Base-by-base conservation (phyloP, 129 eudicot genomes). In the Heracleum sosnowskyi region DNA sequence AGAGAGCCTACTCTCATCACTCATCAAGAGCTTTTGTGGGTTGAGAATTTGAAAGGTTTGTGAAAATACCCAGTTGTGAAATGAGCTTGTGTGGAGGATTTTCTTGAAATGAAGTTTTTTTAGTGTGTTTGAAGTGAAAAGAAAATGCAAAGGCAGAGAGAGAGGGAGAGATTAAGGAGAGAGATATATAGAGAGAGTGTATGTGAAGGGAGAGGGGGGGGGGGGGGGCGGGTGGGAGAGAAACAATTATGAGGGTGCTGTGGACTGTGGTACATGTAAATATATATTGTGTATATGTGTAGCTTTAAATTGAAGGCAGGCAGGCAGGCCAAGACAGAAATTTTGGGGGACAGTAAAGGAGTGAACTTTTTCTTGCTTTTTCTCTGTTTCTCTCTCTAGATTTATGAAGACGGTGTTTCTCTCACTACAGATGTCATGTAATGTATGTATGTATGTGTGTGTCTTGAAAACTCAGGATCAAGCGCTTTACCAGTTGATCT, bases 1-100 rank as follows among this genome's bases (percentile, higher is more conserved):
- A 83, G 91, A 88, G 91, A 88, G 91, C 91, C 91, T 69, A 82
- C 91, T 85, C 87, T 78, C 81, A 60, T 83, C 84, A 81, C 84
- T 81, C 91, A 88, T 88, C 86, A 77, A 84, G 83, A 76, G 26
- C 68, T 51, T 24, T 49, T 16, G 15, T 47, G 34, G n/a, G 41
- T 1, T 47, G 39, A 39, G 34, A 78, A 34, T 57, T 37, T 4
- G 10, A 10, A 18, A 20, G 77, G 40, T 69, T 76, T 69, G 70
- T 51, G 69, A 57, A 26, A 77, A 45, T 63, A 45, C 45, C 42
- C 66, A 37, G 40, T 12, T 40, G 24, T 40, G 51, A 33, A 73
- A 69, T 17, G 64, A 39, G 22, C 15, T 62, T 24, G 39, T 74
- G 26, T 15, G 68, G 0, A 44, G 9, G 62, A 76, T 79, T 75